Evolutionary conservation across 2,329 filamentous ascomycete genomes (phyloP).

Genomic region (Sclerotiophoma versabilis): DNA sequence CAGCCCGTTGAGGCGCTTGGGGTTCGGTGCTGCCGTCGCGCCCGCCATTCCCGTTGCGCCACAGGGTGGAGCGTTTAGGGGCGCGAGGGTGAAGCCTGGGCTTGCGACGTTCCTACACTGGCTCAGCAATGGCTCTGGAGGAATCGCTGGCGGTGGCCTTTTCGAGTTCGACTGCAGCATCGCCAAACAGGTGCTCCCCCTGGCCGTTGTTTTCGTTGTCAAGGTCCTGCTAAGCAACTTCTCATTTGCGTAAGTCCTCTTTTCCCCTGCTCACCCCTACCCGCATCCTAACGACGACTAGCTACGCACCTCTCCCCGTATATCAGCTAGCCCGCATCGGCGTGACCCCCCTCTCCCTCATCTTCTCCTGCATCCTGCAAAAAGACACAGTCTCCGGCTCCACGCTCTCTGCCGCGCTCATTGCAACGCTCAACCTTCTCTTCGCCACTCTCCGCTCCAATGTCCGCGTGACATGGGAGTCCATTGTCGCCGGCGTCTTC

Average conservation of each 20-base stretch:
- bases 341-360: constrained; percentile 58
- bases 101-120: constrained; percentile 42
- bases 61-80: constrained; percentile 41
- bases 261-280: no score
- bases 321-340: constrained; percentile 62
- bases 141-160: constrained; percentile 61
- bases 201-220: constrained; percentile 58
- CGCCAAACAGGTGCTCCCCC: constrained; percentile 57
- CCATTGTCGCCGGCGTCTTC: constrained; percentile 59
- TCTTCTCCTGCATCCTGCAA: constrained; percentile 57
- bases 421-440: constrained; percentile 59
- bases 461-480: constrained; percentile 60
- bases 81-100: constrained; percentile 30
- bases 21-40: constrained; percentile 55
- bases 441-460: constrained; percentile 57
- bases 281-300: constrained; percentile 29
- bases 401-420: constrained; percentile 59
- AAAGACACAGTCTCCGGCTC: constrained; percentile 56
- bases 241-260: constrained; percentile 57
- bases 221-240: constrained; percentile 62
- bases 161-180: constrained; percentile 60
- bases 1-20: constrained; percentile 51
- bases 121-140: constrained; percentile 53
- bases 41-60: constrained; percentile 50
- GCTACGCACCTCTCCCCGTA: constrained; percentile 60